Evolutionary conservation across 1,139 yeast species (phyloP), one percentile per base, ranked within the genome.

Genomic region (Arxiozyma bovina): DNA sequence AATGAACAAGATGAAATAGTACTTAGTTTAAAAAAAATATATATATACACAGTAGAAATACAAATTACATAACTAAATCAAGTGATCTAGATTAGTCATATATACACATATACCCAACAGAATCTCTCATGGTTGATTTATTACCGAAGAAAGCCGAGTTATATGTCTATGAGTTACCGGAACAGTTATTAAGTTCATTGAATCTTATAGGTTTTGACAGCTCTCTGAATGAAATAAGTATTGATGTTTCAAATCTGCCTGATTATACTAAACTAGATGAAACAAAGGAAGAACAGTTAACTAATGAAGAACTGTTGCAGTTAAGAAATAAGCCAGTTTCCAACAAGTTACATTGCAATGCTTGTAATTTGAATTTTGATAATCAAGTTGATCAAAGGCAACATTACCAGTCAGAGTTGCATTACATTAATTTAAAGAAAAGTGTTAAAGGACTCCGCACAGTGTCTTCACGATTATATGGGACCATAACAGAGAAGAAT

Each of bases 381-480:
- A 68, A 69, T 44, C 54, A 50, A 20, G 43, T 52, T 12, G 50
- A 46, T 8, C 61, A 60, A 53, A 74, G 74, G 50, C 70, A 70
- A n/a, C 86, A 83, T 62, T 83, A 78, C 70, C 81, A 79, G 60
- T 74, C 83, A 0, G 89, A 85, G 62, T 74, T 77, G 42, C 85
- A 85, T 62, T 74, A 82, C 50, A 77, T 76, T 63, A 87, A 87
- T 64, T 63, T 81, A 54, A 83, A 82, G 65, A 73, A 93, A 58
- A 69, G 73, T 27, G 63, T 79, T 48, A 71, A 73, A 44, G 77
- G 78, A 3, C n/a, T 34, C 4, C n/a, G n/a, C 12, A 17, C 40
- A 34, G n/a, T 34, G 2, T 71, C 79, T 51, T 69, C 74, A 1
- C 74, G 81, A 0, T 5, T 6, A 1, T 2, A 15, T 15, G 40